These are phyloP conservation scores for Cyberlindnera euphorbiae DNA, from an alignment of 805 yeast genomes.

Conservation along the genomic window DNA sequence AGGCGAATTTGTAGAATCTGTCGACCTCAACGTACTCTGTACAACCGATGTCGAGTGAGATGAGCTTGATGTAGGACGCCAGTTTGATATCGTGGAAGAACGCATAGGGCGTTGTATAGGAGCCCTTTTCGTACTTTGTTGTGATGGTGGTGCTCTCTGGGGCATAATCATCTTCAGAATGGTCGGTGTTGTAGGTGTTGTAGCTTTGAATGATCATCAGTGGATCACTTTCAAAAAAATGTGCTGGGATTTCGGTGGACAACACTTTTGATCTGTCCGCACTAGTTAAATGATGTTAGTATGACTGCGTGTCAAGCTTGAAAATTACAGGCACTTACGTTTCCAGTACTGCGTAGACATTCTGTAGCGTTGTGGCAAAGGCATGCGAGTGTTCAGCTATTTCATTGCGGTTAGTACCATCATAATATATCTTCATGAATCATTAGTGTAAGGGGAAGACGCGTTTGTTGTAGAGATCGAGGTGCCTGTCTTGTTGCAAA, in stretches of 20 bases:
- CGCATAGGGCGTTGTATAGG: constrained; percentile 44
- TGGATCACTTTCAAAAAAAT: constrained; percentile 18
- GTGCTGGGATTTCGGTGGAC: constrained; percentile 15
- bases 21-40: constrained; percentile 50
- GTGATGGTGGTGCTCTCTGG: constrained; percentile 35
- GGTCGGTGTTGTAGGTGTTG: constrained; percentile 2
- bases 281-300: constrained; percentile 6
- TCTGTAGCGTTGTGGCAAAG: constrained; percentile 9
- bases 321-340: constrained; percentile 1
- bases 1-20: constrained; percentile 54
- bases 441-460: no score
- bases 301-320: neutral
- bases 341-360: constrained; percentile 3
- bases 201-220: constrained; percentile 13
- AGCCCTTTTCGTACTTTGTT: constrained; percentile 33
- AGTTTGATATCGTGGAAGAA: constrained; percentile 65
- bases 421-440: no score
- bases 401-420: constrained; percentile 10
- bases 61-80: constrained; percentile 45
- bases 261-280: constrained; percentile 18
- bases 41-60: constrained; percentile 44
- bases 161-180: constrained; percentile 3
- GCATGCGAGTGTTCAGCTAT: constrained; percentile 7
- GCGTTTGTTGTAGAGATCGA: no score
- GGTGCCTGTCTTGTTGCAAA: no score